phyloP scores from a whole-genome alignment of 78 protist species.

The Dictyostelium citrinum region DNA sequence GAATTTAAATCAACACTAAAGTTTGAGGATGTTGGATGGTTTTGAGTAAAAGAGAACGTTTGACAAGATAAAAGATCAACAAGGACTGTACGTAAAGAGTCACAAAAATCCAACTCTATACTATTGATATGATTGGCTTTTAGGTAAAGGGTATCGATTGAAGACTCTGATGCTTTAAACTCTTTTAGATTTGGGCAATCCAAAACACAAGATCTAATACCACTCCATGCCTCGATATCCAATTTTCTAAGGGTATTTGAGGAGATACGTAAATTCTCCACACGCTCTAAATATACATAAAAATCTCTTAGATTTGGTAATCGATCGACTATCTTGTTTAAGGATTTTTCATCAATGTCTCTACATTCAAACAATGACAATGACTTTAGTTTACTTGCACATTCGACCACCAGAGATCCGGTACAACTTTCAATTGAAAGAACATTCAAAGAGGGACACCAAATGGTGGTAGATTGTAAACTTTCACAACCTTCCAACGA shows the following conservation, averaged over 20 bases:
- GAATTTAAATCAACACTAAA: neutral
- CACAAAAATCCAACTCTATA: slow-evolving; percentile 65
- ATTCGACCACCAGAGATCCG: neutral
- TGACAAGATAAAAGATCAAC: slow-evolving; percentile 43
- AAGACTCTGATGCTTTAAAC: slow-evolving; percentile 44
- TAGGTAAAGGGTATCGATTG: slow-evolving; percentile 34
- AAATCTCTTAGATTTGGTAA: neutral
- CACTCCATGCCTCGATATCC: slow-evolving; percentile 66
- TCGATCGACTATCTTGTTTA: neutral
- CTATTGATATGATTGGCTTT: slow-evolving; percentile 7
- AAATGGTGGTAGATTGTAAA: neutral
- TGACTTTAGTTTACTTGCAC: neutral
- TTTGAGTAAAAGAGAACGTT: slow-evolving; percentile 32
- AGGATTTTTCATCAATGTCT: neutral
- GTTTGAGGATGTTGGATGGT: slow-evolving; percentile 13
- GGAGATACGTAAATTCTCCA: slow-evolving; percentile 18
- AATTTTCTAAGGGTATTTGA: neutral
- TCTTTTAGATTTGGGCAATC: slow-evolving; percentile 55
- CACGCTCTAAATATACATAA: slow-evolving; percentile 40
- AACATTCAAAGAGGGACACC: neutral
- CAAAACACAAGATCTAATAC: slow-evolving; percentile 30
- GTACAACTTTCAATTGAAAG: slow-evolving; percentile 44
- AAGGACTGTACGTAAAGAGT: slow-evolving; percentile 10
- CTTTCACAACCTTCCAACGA: slow-evolving; percentile 53
- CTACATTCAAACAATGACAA: slow-evolving; percentile 44